A percentile compares a stretch with the other conserved stretches of the same genome.
Evolutionary conservation across 495 filamentous ascomycete genomes (phyloP).

Genomic region (Glutinoglossum americanum): DNA sequence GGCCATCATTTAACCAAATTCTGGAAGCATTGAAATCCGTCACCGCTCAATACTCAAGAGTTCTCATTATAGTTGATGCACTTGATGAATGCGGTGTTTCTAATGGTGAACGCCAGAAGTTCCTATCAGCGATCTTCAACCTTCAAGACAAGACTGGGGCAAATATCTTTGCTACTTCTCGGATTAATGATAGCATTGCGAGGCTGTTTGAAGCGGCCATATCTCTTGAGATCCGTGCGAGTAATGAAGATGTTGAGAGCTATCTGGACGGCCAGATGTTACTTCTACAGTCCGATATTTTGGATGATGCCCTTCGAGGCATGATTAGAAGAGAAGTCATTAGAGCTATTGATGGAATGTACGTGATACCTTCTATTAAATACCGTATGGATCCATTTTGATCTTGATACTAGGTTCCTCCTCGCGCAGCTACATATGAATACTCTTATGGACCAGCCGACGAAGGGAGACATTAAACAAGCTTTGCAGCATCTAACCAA

Average conservation of each 20-base stretch:
- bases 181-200: constrained; percentile 8
- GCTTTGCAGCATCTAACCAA: constrained; percentile 17
- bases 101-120: constrained; percentile 1
- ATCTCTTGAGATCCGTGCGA: constrained; percentile 12
- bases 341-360: constrained; percentile 11
- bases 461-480: constrained; percentile 12
- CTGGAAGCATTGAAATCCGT: not conserved
- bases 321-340: constrained; percentile 7
- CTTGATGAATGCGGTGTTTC: constrained; percentile 13
- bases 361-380: constrained; percentile 7
- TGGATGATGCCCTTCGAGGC: constrained; percentile 5
- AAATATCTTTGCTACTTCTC: constrained; percentile 14
- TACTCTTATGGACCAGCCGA: constrained; percentile 19
- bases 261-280: constrained; percentile 12
- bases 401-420: constrained; percentile 24
- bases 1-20: not conserved
- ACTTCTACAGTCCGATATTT: constrained; percentile 4
- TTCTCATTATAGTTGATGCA: not conserved
- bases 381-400: constrained; percentile 9
- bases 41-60: not conserved
- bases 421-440: constrained; percentile 29
- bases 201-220: constrained; percentile 3
- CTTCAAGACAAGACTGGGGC: not conserved
- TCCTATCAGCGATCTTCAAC: constrained; percentile 6
- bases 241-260: constrained; percentile 12